These are phyloP conservation scores for Aspergillus sp. DNA, from an alignment of 2,329 filamentous ascomycete species.

Conservation along the genomic window DNA sequence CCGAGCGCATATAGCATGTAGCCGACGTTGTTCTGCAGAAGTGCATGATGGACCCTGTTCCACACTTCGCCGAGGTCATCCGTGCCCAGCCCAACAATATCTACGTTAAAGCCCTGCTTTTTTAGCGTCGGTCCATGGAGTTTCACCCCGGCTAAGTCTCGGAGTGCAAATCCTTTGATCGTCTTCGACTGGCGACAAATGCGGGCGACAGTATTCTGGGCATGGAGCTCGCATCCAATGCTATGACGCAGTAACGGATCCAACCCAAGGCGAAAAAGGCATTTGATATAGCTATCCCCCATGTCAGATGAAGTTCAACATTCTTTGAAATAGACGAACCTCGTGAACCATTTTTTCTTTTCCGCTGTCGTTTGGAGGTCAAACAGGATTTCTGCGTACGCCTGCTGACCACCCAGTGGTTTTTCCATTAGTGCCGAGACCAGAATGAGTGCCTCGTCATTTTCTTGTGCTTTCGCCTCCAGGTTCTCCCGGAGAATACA, in stretches of 20 bases:
- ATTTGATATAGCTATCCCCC: neutral
- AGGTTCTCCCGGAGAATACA: too few relatives aligned
- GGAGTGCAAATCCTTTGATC: neutral
- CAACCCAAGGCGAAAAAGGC: neutral
- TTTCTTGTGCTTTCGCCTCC: neutral
- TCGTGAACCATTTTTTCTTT: neutral
- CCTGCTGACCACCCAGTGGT: neutral
- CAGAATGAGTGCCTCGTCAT: neutral
- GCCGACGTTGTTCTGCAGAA: conserved; percentile 9
- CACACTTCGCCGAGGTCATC: conserved; percentile 7
- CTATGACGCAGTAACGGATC: neutral
- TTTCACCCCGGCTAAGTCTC: neutral
- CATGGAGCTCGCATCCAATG: neutral
- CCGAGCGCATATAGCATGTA: conserved; percentile 5
- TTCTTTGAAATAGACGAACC: neutral
- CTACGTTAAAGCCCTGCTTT: neutral
- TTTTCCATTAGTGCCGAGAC: neutral
- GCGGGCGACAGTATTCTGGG: neutral
- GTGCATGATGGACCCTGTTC: conserved; percentile 7
- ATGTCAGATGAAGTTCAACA: neutral
- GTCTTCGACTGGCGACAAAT: neutral
- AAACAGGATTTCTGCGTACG: neutral
- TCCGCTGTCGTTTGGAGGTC: neutral
- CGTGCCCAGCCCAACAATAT: neutral
- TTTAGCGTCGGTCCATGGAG: neutral